These are phyloP conservation scores for Lumnitzera racemosa DNA, from an alignment of 345 rosid genomes.

Conservation along the genomic window DNA sequence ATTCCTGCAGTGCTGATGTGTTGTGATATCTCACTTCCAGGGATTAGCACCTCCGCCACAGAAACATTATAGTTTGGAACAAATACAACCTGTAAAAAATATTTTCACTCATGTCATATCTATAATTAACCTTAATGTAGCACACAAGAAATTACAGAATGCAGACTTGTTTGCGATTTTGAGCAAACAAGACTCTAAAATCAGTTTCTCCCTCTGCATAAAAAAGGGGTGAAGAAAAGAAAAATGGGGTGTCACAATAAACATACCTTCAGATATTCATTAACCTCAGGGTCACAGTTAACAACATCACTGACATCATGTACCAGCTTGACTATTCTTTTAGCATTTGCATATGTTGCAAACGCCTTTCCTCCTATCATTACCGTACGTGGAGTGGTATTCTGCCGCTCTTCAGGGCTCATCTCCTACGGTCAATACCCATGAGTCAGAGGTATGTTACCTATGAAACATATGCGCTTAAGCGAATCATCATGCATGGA, in stretches of 20 bases:
- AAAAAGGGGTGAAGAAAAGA: no score
- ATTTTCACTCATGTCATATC: not conserved
- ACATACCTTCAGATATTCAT: slow-evolving; percentile 70
- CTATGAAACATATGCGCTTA: no score
- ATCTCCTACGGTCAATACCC: slow-evolving; percentile 44
- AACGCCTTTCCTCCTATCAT: slow-evolving; percentile 99
- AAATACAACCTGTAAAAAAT: slow-evolving; percentile 64
- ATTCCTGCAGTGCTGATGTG: slow-evolving; percentile 99
- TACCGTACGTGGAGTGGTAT: slow-evolving; percentile 74
- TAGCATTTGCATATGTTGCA: slow-evolving; percentile 95
- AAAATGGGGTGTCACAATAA: not conserved
- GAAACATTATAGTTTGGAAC: slow-evolving; percentile 97
- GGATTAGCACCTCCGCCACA: slow-evolving; percentile 89
- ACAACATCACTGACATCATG: slow-evolving; percentile 88
- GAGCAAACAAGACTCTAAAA: no score
- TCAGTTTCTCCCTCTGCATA: no score
- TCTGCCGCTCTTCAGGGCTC: slow-evolving; percentile 77
- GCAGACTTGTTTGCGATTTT: no score
- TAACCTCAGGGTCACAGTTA: slow-evolving; percentile 89
- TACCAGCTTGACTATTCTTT: slow-evolving; percentile 90
- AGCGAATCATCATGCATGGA: no score
- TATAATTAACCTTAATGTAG: not conserved
- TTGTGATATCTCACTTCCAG: slow-evolving; percentile 96
- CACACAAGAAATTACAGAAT: no score
- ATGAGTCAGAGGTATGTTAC: no score